Percentiles rank a stretch among this genome's conserved stretches.
Evolutionary conservation across 192 early-diverging fungal species (phyloP).

Genomic region (Podochytrium sp.): DNA sequence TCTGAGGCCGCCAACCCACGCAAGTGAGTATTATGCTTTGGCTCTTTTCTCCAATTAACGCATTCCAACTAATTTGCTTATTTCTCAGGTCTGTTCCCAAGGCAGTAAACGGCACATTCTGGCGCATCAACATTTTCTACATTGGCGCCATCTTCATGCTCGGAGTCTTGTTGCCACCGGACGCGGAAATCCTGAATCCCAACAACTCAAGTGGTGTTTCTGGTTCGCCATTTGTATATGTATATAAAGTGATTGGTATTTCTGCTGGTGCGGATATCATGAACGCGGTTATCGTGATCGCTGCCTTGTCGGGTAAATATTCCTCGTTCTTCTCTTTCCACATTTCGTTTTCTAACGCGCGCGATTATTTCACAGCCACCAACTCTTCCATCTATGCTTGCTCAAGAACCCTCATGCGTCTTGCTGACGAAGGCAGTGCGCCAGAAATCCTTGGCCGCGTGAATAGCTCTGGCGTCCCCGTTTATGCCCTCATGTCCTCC

Average conservation of each 20-base stretch:
- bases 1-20: conserved; percentile 85
- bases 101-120: conserved; percentile 62
- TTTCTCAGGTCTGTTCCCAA: conserved; percentile 20
- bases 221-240: conserved; percentile 69
- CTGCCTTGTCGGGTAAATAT: no score
- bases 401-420: conserved; percentile 64
- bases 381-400: conserved; percentile 79
- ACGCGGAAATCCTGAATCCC: background rate
- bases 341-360: no score
- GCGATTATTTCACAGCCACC: conserved; percentile 62
- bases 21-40: no score
- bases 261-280: conserved; percentile 60
- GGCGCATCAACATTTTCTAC: conserved; percentile 81
- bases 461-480: conserved; percentile 61
- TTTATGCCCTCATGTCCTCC: conserved; percentile 57
- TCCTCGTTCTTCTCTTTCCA: no score
- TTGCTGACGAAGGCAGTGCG: conserved; percentile 67
- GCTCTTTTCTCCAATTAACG: no score
- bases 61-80: no score
- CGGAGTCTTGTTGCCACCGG: background rate
- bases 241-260: conserved; percentile 62
- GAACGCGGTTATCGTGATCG: conserved; percentile 73
- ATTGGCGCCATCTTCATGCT: conserved; percentile 68
- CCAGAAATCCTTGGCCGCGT: conserved; percentile 55
- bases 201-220: conserved; percentile 40